Conservation (phyloP, 257 asterid genomes). For the Solanum appendiculatum region DNA sequence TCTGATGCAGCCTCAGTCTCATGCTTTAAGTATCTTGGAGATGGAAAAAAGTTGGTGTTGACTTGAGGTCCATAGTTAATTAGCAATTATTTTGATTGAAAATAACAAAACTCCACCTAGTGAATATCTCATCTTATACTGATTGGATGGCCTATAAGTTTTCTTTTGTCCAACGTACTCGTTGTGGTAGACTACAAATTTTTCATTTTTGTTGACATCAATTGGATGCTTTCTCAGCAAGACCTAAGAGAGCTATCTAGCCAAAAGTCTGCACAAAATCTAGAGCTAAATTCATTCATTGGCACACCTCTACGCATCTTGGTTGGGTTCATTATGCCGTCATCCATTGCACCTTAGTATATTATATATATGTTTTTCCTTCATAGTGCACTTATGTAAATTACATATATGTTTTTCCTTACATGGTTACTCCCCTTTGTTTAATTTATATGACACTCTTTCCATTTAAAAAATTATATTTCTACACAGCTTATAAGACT, state of each 20-base stretch:
- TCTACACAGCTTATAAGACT: background rate
- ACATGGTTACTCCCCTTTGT: background rate
- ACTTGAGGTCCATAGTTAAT: background rate
- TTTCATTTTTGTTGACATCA: background rate
- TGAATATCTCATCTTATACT: background rate
- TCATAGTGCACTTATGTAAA: background rate
- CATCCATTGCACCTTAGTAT: background rate
- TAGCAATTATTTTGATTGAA: background rate
- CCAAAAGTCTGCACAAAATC: background rate
- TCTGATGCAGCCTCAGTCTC: background rate
- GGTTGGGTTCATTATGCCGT: background rate
- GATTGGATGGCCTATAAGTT: background rate
- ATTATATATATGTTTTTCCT: background rate
- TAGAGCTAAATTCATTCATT: background rate
- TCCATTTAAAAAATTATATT: background rate
- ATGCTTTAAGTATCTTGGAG: background rate
- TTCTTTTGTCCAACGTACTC: background rate
- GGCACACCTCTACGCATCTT: background rate
- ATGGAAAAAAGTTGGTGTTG: background rate
- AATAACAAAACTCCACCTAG: background rate
- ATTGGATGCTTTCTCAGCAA: background rate
- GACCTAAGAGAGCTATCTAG: background rate
- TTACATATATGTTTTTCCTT: background rate
- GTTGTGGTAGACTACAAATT: background rate
- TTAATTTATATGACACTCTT: background rate